These are phyloP conservation scores for Ilex paraguariensis DNA, from an alignment of 305 asterid species.

Conservation along the genomic window DNA sequence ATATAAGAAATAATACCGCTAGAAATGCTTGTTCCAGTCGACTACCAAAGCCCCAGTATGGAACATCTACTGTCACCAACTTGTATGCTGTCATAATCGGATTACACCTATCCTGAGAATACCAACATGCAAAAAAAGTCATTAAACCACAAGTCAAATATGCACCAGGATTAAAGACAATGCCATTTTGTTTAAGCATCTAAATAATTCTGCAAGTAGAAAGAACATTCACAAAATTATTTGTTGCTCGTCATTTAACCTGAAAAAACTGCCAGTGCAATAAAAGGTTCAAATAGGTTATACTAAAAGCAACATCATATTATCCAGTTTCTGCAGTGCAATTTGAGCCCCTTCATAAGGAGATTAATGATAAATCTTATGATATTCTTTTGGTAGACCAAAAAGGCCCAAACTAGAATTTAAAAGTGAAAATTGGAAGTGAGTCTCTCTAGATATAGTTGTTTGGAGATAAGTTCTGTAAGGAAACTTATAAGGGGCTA, in stretches of 20 bases:
- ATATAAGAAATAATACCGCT: constrained; percentile 40
- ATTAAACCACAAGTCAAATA: constrained; percentile 8
- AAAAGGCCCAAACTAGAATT: no score
- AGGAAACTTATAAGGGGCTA: no score
- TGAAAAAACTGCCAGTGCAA: not conserved
- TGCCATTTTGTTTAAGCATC: not conserved
- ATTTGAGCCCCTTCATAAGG: no score
- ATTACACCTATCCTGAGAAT: constrained; percentile 54
- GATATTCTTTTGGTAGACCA: no score
- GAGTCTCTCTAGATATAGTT: no score
- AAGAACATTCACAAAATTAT: not conserved
- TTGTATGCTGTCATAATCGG: constrained; percentile 94
- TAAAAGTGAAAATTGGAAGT: no score
- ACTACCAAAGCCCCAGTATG: constrained; percentile 89
- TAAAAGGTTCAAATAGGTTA: not conserved
- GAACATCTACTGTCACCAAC: constrained; percentile 81
- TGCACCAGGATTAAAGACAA: not conserved
- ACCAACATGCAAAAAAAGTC: constrained; percentile 5
- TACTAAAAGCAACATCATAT: no score
- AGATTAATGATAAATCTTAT: no score
- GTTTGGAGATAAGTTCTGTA: no score
- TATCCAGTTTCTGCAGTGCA: no score
- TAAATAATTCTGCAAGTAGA: not conserved
- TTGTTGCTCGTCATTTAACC: not conserved
- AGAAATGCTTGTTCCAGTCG: constrained; percentile 71